Conservation (phyloP, 2,329 filamentous ascomycete genomes). For the Triangularia verruculosa region DNA sequence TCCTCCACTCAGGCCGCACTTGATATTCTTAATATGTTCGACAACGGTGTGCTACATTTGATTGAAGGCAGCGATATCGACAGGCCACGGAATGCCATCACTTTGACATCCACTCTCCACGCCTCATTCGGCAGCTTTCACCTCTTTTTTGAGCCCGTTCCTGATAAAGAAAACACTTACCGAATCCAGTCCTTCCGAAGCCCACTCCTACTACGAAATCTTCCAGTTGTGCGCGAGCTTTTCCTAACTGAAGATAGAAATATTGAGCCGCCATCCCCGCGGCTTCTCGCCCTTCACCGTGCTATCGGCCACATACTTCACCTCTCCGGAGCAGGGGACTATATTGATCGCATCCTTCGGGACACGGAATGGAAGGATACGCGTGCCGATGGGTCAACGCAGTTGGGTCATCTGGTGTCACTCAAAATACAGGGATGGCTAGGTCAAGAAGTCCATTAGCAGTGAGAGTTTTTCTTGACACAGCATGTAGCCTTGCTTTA, state of each 20-base stretch:
- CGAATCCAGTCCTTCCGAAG: conserved; percentile 28
- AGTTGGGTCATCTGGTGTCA: conserved; percentile 14
- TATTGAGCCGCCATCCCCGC: conserved; percentile 34
- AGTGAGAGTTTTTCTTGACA: too few relatives aligned
- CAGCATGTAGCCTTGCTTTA: too few relatives aligned
- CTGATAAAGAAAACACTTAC: conserved; percentile 28
- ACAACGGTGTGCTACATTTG: conserved; percentile 34
- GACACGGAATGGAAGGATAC: conserved; percentile 19
- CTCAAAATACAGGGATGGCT: not conserved
- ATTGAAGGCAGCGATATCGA: conserved; percentile 41
- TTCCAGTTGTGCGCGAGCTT: conserved; percentile 33
- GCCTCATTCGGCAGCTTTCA: conserved; percentile 33
- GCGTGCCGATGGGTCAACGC: conserved; percentile 11
- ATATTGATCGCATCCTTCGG: conserved; percentile 32
- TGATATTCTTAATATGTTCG: conserved; percentile 42
- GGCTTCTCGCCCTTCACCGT: conserved; percentile 34
- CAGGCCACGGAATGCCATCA: conserved; percentile 39
- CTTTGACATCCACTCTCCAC: conserved; percentile 31
- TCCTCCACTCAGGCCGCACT: conserved; percentile 30
- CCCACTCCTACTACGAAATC: conserved; percentile 7
- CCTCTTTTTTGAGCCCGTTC: conserved; percentile 29
- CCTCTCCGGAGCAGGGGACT: conserved; percentile 33
- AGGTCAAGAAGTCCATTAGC: not conserved
- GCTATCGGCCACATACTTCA: conserved; percentile 36
- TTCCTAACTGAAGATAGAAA: conserved; percentile 26